These are phyloP conservation scores for Curvularia eragrostidis DNA, from an alignment of 2,329 filamentous ascomycete genomes.

Conservation along the genomic window DNA sequence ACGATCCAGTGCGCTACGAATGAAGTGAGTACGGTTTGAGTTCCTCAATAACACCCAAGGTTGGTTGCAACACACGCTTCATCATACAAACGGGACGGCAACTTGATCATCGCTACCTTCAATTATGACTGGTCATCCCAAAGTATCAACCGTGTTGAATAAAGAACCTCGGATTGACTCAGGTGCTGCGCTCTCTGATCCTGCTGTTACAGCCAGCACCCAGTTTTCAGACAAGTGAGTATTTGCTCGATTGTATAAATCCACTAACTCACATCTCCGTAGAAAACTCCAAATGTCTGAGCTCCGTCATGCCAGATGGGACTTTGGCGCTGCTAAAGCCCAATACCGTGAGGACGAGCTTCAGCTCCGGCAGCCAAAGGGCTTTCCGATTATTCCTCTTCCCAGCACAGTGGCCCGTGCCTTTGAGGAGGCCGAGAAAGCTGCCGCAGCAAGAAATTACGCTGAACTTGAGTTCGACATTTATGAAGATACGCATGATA, in stretches of 20 bases:
- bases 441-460: not conserved
- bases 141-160: not conserved
- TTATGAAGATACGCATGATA: conserved; percentile 5
- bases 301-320: not conserved
- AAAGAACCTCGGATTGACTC: conserved; percentile 12
- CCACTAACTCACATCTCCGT: not conserved
- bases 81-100: not conserved
- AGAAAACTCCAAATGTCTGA: conserved; percentile 6
- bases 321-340: conserved; percentile 4
- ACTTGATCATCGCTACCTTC: not conserved
- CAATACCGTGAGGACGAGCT: conserved; percentile 5
- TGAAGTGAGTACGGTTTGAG: not conserved
- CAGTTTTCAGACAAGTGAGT: conserved; percentile 1
- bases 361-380: conserved; percentile 10
- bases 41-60: not conserved
- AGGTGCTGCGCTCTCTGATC: conserved; percentile 10
- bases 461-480: conserved; percentile 3
- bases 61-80: not conserved
- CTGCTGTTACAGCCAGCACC: not conserved
- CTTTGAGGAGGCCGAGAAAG: conserved; percentile 7
- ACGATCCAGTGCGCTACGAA: not conserved
- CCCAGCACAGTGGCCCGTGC: conserved; percentile 7
- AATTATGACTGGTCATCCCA: conserved; percentile 1
- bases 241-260: no score
- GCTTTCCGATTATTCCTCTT: conserved; percentile 13